A percentile compares a stretch with the other conserved stretches of the same genome.
Conservation (phyloP, 768 basidiomycete genomes). For the Podaxis sp. region DNA sequence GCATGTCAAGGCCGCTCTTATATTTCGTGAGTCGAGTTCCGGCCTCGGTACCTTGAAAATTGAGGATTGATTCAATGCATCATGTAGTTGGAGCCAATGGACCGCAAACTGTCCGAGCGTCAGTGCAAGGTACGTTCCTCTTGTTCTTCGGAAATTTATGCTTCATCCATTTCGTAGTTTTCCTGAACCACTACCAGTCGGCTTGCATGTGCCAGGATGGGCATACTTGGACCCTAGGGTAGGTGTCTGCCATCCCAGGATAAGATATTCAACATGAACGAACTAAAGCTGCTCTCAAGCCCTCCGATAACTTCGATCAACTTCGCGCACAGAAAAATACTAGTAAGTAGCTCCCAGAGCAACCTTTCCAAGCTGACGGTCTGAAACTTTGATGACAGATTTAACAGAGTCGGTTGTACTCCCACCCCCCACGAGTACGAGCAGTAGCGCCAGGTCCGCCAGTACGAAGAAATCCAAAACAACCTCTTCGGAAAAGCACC, state of each 20-base stretch:
- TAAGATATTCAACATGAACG: neutral
- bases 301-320: slow-evolving; percentile 7
- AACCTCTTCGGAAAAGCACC: neutral
- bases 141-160: neutral
- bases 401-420: slow-evolving; percentile 8
- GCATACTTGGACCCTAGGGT: slow-evolving; percentile 57
- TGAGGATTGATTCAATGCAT: slow-evolving; percentile 7
- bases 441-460: neutral
- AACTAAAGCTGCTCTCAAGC: neutral
- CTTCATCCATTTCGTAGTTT: slow-evolving; percentile 32
- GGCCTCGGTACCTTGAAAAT: neutral
- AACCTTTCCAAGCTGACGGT: neutral
- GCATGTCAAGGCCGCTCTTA: slow-evolving; percentile 49
- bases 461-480: neutral
- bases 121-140: slow-evolving; percentile 24
- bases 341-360: neutral
- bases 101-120: slow-evolving; percentile 43
- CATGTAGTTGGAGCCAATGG: slow-evolving; percentile 52
- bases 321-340: slow-evolving; percentile 3
- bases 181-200: slow-evolving; percentile 45
- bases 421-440: neutral
- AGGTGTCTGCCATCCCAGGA: neutral
- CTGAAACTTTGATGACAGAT: neutral
- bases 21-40: slow-evolving; percentile 23
- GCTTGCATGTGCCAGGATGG: slow-evolving; percentile 58